Evolutionary conservation across 2,329 filamentous ascomycete species (phyloP).

Genomic region (Penicillium fuscoglaucum): DNA sequence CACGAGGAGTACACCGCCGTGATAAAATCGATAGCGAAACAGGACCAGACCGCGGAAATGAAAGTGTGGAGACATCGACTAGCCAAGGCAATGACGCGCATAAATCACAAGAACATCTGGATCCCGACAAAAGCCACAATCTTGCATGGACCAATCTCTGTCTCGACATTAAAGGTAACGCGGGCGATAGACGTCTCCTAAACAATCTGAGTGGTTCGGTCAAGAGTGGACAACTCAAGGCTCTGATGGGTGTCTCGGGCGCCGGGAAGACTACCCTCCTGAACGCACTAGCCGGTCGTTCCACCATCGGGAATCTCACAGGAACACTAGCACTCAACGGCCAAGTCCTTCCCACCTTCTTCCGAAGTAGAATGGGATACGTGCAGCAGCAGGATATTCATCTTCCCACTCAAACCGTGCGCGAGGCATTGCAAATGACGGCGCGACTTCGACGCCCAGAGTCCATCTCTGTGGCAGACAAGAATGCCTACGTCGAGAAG

Average conservation of each 20-base stretch:
- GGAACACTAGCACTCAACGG: background rate
- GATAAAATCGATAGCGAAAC: background rate
- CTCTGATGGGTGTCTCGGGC: constrained; percentile 52
- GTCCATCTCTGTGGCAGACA: background rate
- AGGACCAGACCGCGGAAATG: background rate
- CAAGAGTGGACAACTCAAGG: constrained; percentile 46
- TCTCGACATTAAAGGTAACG: background rate
- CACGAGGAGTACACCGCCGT: background rate
- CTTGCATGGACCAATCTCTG: background rate
- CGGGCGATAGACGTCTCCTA: constrained; percentile 29
- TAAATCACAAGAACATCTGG: background rate
- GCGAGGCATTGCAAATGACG: background rate
- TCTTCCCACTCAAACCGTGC: background rate
- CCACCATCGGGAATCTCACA: background rate
- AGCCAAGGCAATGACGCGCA: background rate
- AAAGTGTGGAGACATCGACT: background rate
- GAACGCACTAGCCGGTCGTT: constrained; percentile 4
- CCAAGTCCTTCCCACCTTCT: background rate
- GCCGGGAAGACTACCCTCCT: constrained; percentile 62
- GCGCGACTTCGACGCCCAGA: background rate
- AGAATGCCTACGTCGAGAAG: background rate
- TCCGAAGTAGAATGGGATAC: background rate
- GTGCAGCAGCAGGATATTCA: background rate
- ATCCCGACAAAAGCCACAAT: background rate
- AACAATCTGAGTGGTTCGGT: constrained; percentile 47